Evolutionary conservation across 1,284 basidiomycete genomes (phyloP).

Genomic region (Sporisorium graminicola): DNA sequence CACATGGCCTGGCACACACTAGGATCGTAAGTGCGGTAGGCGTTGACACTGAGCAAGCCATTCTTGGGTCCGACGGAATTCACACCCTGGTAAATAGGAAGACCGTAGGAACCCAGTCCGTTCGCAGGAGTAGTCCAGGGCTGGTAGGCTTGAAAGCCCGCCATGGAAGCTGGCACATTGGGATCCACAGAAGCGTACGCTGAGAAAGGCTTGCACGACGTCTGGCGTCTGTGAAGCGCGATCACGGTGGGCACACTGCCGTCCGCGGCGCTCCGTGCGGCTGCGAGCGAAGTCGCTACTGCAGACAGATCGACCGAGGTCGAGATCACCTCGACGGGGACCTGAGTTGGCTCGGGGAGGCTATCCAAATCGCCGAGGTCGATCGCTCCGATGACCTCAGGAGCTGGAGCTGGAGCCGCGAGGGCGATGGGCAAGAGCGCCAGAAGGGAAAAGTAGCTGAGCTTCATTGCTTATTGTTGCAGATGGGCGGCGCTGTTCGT

Average conservation of each 20-base stretch:
- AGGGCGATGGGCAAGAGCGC: not conserved
- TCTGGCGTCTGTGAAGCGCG: not conserved
- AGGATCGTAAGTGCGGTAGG: slow-evolving; percentile 1
- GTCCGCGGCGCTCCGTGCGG: not conserved
- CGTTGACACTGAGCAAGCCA: slow-evolving; percentile 2
- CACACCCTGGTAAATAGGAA: not conserved
- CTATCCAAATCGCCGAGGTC: not conserved
- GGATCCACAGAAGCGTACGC: not conserved
- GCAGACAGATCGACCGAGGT: not conserved
- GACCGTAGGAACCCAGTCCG: not conserved
- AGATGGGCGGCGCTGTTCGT: too few relatives aligned
- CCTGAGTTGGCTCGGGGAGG: not conserved
- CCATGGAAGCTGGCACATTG: too few relatives aligned
- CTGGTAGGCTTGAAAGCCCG: not conserved
- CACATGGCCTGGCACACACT: not conserved
- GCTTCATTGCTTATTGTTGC: not conserved
- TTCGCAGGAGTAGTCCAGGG: not conserved
- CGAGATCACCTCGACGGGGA: not conserved
- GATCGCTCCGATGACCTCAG: not conserved
- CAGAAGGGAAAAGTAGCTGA: not conserved
- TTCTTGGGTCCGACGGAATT: slow-evolving; percentile 11
- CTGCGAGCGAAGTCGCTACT: not conserved
- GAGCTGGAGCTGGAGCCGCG: not conserved
- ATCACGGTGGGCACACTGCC: not conserved
- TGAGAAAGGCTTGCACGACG: not conserved